Conservation (phyloP, 768 basidiomycete genomes). For the Lentinula lateritia region DNA sequence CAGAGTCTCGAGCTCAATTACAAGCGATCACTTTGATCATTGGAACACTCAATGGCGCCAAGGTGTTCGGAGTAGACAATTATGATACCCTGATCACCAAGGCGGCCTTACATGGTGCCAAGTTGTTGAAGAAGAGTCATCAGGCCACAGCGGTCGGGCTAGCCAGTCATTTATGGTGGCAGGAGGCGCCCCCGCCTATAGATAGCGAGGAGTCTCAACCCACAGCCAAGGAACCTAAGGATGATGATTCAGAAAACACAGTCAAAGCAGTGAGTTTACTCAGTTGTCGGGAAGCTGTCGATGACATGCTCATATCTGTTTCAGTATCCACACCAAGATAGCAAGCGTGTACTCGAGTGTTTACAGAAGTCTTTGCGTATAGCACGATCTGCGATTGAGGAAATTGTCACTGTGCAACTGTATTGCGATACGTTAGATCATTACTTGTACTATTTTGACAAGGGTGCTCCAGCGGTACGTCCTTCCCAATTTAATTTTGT, state of each 20-base stretch:
- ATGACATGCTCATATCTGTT: background rate
- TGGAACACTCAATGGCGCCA: conserved; percentile 79
- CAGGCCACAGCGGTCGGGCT: conserved; percentile 92
- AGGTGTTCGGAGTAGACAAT: conserved; percentile 91
- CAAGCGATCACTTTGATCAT: conserved; percentile 98
- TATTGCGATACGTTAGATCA: conserved; percentile 96
- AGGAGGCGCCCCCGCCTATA: conserved; percentile 49
- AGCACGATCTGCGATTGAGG: conserved; percentile 94
- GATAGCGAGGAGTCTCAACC: conserved; percentile 34
- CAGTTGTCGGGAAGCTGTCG: no score
- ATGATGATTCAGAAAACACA: conserved; percentile 35
- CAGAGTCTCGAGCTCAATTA: conserved; percentile 90
- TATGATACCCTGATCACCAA: conserved; percentile 98
- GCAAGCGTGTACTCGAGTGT: conserved; percentile 96
- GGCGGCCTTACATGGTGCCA: conserved; percentile 95
- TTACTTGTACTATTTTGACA: conserved; percentile 95
- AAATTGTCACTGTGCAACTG: conserved; percentile 92
- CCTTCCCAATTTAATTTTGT: background rate
- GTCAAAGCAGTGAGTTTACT: conserved; percentile 49
- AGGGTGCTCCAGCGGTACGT: conserved; percentile 84
- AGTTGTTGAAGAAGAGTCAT: conserved; percentile 96
- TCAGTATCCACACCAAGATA: conserved; percentile 86
- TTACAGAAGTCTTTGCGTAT: conserved; percentile 95
- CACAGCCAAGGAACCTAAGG: conserved; percentile 36
- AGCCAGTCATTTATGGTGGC: conserved; percentile 99